These are phyloP conservation scores for Monascus ruber DNA, from an alignment of 2,329 filamentous ascomycete genomes.

Conservation along the genomic window DNA sequence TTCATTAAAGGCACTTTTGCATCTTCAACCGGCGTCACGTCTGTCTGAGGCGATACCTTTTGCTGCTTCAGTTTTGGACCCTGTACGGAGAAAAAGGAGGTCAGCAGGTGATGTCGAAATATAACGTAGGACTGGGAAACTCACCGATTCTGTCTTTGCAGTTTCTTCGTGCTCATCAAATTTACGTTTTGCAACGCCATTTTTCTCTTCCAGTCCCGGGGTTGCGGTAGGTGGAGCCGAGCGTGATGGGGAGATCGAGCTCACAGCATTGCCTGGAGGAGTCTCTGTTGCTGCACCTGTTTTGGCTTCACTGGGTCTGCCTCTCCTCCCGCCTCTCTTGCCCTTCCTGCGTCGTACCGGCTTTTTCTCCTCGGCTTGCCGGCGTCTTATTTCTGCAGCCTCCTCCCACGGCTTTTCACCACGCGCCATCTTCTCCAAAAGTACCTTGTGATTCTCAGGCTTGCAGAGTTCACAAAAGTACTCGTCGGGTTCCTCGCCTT, in stretches of 20 bases:
- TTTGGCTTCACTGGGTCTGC: conserved; percentile 51
- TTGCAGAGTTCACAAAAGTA: conserved; percentile 91
- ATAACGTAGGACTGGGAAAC: conserved; percentile 3
- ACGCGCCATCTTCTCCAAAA: conserved; percentile 63
- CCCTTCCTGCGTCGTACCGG: conserved; percentile 47
- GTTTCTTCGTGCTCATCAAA: conserved; percentile 28
- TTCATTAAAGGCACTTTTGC: conserved; percentile 20
- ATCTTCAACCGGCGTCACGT: conserved; percentile 10
- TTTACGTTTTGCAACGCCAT: conserved; percentile 30
- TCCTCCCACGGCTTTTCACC: conserved; percentile 84
- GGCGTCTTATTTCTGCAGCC: conserved; percentile 51
- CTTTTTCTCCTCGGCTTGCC: conserved; percentile 47
- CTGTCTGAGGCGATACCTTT: conserved; percentile 20
- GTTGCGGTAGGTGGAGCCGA: conserved; percentile 4
- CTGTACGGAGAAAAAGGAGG: conserved; percentile 11
- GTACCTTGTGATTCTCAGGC: conserved; percentile 69
- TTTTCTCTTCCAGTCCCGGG: conserved; percentile 17
- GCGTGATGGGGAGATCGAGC: conserved; percentile 10
- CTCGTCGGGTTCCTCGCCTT: conserved; percentile 61
- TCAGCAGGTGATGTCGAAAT: background rate
- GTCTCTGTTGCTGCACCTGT: conserved; percentile 33
- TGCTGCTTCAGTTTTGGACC: conserved; percentile 32
- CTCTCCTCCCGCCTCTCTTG: conserved; percentile 48
- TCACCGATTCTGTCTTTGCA: conserved; percentile 19
- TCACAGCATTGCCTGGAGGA: conserved; percentile 16